Evolutionary conservation across 1,284 basidiomycete genomes (phyloP).

Genomic region (Naganishia sp.): DNA sequence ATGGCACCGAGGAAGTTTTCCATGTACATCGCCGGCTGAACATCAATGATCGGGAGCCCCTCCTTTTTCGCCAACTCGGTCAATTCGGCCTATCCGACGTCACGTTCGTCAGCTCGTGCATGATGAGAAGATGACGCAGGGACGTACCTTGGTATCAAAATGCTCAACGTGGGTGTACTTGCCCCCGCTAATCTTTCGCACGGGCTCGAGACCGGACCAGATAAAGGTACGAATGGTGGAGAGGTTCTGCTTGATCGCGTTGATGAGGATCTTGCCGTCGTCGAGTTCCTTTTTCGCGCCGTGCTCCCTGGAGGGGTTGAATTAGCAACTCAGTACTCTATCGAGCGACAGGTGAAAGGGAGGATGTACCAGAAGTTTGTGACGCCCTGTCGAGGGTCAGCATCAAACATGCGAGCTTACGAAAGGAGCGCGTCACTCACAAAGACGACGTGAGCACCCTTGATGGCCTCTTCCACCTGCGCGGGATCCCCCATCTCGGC

Average conservation of each 20-base stretch:
- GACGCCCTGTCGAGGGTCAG: constrained; percentile 14
- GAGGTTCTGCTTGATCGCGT: constrained; percentile 18
- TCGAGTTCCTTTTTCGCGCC: constrained; percentile 23
- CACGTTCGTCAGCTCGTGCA: background rate
- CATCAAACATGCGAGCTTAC: background rate
- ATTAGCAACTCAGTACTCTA: background rate
- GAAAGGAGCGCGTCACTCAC: constrained; percentile 7
- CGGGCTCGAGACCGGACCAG: constrained; percentile 23
- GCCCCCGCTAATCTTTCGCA: constrained; percentile 11
- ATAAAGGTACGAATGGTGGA: constrained; percentile 15
- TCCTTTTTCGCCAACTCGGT: constrained; percentile 19
- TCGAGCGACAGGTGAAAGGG: background rate
- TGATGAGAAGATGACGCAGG: background rate
- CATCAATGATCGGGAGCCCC: constrained; percentile 25
- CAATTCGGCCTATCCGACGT: constrained; percentile 17
- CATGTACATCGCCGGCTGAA: constrained; percentile 28
- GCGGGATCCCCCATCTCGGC: constrained; percentile 31
- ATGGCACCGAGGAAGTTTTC: constrained; percentile 29
- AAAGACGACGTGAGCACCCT: constrained; percentile 30
- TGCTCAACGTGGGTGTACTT: constrained; percentile 33
- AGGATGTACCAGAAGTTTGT: constrained; percentile 31
- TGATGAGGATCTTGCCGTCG: constrained; percentile 27
- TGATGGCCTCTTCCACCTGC: constrained; percentile 24
- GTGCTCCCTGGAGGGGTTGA: constrained; percentile 20
- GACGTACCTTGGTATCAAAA: constrained; percentile 32